phyloP scores from a whole-genome alignment of 2,329 filamentous ascomycete genomes.

The Neonectria sp. region DNA sequence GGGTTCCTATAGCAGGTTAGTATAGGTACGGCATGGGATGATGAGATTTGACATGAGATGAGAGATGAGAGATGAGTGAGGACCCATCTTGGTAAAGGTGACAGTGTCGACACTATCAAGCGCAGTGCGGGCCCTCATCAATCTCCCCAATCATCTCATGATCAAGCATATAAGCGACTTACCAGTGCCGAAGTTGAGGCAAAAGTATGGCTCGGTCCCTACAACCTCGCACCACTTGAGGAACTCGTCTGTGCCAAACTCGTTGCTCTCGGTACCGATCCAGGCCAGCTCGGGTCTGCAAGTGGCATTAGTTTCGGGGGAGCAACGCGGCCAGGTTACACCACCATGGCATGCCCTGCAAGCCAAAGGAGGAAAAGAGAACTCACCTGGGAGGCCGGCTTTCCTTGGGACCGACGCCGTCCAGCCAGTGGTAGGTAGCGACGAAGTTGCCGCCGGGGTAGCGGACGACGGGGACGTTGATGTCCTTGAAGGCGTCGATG shows the following conservation, averaged over 20 bases:
- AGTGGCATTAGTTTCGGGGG: not conserved
- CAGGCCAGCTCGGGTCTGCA: slow-evolving; percentile 79
- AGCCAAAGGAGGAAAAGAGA: not conserved
- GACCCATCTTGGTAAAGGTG: not conserved
- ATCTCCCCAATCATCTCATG: not conserved
- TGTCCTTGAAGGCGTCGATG: slow-evolving; percentile 79
- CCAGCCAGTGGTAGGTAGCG: slow-evolving; percentile 89
- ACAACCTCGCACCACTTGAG: slow-evolving; percentile 84
- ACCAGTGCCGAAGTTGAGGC: slow-evolving; percentile 86
- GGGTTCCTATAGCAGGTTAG: slow-evolving; percentile 53
- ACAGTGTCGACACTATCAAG: not conserved
- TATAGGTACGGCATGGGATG: not conserved
- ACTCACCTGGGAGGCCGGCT: slow-evolving; percentile 68
- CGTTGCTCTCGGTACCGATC: slow-evolving; percentile 82
- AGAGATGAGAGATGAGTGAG: not conserved
- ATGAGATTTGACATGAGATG: not conserved
- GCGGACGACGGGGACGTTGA: slow-evolving; percentile 82
- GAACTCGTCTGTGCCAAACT: slow-evolving; percentile 90
- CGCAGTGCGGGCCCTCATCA: not conserved
- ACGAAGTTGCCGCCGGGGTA: slow-evolving; percentile 90
- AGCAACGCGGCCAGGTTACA: not conserved
- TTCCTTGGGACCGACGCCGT: slow-evolving; percentile 83
- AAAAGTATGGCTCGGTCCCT: slow-evolving; percentile 83
- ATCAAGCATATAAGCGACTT: slow-evolving; percentile 17
- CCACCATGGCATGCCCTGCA: not conserved